These are phyloP conservation scores for Pseudogymnoascus sp. DNA, from an alignment of 2,329 filamentous ascomycete genomes.

Conservation along the genomic window DNA sequence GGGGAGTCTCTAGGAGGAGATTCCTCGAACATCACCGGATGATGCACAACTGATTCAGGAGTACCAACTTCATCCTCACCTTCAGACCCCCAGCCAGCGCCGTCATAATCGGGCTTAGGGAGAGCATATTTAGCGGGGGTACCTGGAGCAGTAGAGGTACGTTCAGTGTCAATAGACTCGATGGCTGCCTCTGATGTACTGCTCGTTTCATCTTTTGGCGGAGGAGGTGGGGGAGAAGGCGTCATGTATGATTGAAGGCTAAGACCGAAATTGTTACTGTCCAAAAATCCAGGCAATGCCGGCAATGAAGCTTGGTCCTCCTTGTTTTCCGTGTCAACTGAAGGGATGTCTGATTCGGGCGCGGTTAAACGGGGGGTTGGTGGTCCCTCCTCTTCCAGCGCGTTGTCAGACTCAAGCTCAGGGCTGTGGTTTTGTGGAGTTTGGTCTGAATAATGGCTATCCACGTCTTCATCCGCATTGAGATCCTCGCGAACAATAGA, in stretches of 20 bases:
- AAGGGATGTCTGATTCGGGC: slow-evolving; percentile 25
- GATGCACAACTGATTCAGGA: slow-evolving; percentile 84
- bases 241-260: slow-evolving; percentile 49
- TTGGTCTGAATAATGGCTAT: slow-evolving; percentile 49
- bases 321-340: slow-evolving; percentile 15
- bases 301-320: slow-evolving; percentile 11
- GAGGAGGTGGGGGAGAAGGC: slow-evolving; percentile 31
- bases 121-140: slow-evolving; percentile 28
- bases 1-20: slow-evolving; percentile 39
- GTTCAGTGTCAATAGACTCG: background rate
- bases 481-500: slow-evolving; percentile 26
- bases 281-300: slow-evolving; percentile 41
- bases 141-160: slow-evolving; percentile 19
- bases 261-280: slow-evolving; percentile 45
- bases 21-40: slow-evolving; percentile 45
- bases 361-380: slow-evolving; percentile 44
- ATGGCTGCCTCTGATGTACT: background rate
- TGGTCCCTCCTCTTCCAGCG: slow-evolving; percentile 41
- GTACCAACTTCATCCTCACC: slow-evolving; percentile 60
- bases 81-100: slow-evolving; percentile 52
- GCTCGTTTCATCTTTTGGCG: background rate
- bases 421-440: slow-evolving; percentile 19
- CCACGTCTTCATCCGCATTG: slow-evolving; percentile 14
- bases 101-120: slow-evolving; percentile 57
- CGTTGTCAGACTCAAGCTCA: slow-evolving; percentile 19